Evolutionary conservation across 306 rosid genomes (phyloP), one percentile per base, ranked within the genome.

Genomic region (Vachellia pachyceras): DNA sequence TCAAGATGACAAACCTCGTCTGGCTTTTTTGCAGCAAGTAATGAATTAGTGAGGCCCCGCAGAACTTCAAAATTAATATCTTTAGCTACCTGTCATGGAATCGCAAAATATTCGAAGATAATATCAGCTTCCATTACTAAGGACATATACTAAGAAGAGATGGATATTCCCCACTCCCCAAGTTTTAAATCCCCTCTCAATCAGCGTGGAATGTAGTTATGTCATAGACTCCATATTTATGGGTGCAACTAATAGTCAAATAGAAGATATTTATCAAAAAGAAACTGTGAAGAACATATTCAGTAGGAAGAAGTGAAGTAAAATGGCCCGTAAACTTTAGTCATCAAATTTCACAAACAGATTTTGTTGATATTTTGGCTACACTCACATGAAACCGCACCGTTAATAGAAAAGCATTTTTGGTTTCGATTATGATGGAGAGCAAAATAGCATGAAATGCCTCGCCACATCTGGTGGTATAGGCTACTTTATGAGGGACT

Each of bases 11-110:
- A 85, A 72, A 95, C 97, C 99, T 95, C 97, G 22, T 91, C 94
- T 41, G 97, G 97, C 85, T 89, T 95, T 79, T 87, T 85, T n/a
- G 94, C 97, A 69, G 95, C 97, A 83, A 95, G 94, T 76, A 91
- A 88, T 50, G 97, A 85, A 86, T 93, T 90, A 75, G 91, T 87
- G 76, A 90, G 95, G 73, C 97, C 99, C 13, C 93, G 93, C 64
- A 91, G 84, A 83, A 95, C 89, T 67, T 93, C 99, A 87, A 95
- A 91, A 40, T 85, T 82, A 80, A 95, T 76, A 82, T 87, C 91
- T 85, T 88, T 82, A 68, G 95, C 91, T 60, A 88, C 90, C 99
- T 95, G 90, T 77, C 75, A 85, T 15, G 76, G 41, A 82, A 77
- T 39, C 83, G 66, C 71, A 79, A 47, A 73, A 78, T 8, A 52